Conservation (phyloP, 2,329 filamentous ascomycete genomes). For the Laburnicola sp. region DNA sequence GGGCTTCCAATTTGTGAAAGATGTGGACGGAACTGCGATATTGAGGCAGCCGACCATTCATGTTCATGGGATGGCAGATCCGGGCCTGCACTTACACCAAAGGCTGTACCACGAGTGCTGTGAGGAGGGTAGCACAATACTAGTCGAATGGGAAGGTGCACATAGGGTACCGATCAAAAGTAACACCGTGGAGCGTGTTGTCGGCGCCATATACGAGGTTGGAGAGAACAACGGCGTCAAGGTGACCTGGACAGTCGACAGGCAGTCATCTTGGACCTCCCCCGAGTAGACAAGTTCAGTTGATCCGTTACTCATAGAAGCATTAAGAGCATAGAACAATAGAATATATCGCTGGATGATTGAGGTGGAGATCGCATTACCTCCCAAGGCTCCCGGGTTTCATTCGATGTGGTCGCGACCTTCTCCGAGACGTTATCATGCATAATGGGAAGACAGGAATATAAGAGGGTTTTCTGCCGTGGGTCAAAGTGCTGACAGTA, state of each 20-base stretch:
- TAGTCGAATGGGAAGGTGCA: conserved; percentile 74
- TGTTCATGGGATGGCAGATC: conserved; percentile 66
- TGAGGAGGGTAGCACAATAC: conserved; percentile 53
- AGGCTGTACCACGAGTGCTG: conserved; percentile 63
- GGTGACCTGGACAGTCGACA: conserved; percentile 35
- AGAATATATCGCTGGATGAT: no score
- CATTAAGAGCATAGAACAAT: no score
- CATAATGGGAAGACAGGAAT: no score
- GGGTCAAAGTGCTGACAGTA: not conserved
- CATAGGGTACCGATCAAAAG: conserved; percentile 72
- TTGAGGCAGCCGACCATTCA: conserved; percentile 65
- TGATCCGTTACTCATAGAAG: no score
- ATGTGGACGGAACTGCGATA: conserved; percentile 51
- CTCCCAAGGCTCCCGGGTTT: no score
- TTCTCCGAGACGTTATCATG: no score
- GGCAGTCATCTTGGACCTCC: not conserved
- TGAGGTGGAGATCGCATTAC: no score
- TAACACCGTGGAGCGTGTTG: conserved; percentile 63
- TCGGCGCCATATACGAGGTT: conserved; percentile 56
- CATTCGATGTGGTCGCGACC: no score
- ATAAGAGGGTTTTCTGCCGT: not conserved
- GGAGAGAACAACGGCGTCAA: conserved; percentile 55
- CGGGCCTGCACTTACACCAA: conserved; percentile 62
- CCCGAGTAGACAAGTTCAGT: no score
- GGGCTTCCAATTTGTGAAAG: conserved; percentile 42